A percentile compares a stretch with the other conserved stretches of the same genome.
Conservation (phyloP, 2,329 filamentous ascomycete genomes). For the Leptographium procerum region DNA sequence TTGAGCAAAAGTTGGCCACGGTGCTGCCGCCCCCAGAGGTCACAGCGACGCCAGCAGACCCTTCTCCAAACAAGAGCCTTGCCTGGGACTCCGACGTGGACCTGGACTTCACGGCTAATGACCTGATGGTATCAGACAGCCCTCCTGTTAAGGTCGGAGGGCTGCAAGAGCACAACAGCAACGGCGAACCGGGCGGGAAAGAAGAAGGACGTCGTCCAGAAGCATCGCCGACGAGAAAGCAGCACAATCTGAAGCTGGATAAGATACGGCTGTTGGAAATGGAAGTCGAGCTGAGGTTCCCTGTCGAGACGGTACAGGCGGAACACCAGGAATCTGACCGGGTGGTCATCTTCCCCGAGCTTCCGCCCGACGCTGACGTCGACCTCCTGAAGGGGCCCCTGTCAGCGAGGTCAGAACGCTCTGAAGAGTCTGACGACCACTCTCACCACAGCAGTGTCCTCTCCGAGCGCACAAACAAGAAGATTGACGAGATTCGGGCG, state of each 20-base stretch:
- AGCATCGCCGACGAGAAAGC: not conserved
- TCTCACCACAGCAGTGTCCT: not conserved
- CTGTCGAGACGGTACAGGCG: conserved; percentile 3
- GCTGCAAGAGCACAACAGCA: conserved; percentile 12
- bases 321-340: not conserved
- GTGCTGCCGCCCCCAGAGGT: not conserved
- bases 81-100: conserved; percentile 47
- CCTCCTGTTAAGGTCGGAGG: conserved; percentile 35
- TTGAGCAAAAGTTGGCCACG: not conserved
- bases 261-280: conserved; percentile 24
- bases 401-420: not conserved
- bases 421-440: not conserved
- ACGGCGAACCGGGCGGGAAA: not conserved
- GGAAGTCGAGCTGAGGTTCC: conserved; percentile 9
- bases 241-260: conserved; percentile 31
- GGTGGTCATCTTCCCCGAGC: not conserved
- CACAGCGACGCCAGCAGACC: not conserved
- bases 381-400: not conserved
- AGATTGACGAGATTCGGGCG: conserved; percentile 35
- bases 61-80: conserved; percentile 36
- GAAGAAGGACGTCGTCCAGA: not conserved
- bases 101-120: conserved; percentile 44
- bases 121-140: conserved; percentile 44
- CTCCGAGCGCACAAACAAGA: conserved; percentile 25
- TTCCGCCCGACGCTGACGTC: not conserved